Evolutionary conservation across 2,329 filamentous ascomycete genomes (phyloP).

Genomic region (Nannizziopsis arthrosporioides): DNA sequence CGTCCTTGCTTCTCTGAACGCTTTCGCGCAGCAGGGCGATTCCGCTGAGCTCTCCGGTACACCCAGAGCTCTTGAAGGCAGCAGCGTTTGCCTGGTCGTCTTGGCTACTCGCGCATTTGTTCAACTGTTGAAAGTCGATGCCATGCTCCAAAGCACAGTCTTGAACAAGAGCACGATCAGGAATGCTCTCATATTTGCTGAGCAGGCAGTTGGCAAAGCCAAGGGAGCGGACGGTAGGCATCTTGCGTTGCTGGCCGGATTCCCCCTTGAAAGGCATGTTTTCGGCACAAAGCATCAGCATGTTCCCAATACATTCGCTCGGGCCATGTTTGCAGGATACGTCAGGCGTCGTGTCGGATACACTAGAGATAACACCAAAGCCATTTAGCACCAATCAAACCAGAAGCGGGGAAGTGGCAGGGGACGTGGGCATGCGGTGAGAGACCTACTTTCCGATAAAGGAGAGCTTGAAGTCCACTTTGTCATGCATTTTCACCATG

Average conservation of each 20-base stretch:
- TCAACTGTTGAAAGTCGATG: constrained; percentile 68
- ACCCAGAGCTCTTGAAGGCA: constrained; percentile 22
- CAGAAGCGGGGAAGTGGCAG: too few relatives aligned
- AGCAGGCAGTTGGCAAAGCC: constrained; percentile 89
- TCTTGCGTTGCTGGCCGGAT: constrained; percentile 50
- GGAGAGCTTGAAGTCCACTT: constrained; percentile 82
- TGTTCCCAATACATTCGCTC: constrained; percentile 83
- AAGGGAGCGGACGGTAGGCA: constrained; percentile 64
- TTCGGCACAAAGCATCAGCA: constrained; percentile 82
- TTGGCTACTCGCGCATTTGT: constrained; percentile 68
- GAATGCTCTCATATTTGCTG: constrained; percentile 63
- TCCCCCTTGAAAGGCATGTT: constrained; percentile 42
- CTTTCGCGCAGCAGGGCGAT: constrained; percentile 35
- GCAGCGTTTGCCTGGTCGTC: constrained; percentile 54
- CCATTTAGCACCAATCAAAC: too few relatives aligned
- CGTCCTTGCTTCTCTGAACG: constrained; percentile 44
- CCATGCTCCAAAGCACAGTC: constrained; percentile 86
- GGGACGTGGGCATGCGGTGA: neutral
- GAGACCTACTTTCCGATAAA: constrained; percentile 66
- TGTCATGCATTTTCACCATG: constrained; percentile 70
- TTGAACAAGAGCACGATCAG: constrained; percentile 63
- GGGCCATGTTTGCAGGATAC: constrained; percentile 84
- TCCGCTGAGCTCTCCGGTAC: constrained; percentile 48
- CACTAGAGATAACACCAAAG: constrained; percentile 54
- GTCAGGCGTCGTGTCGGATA: constrained; percentile 62